Percentiles rank a stretch among this genome's conserved stretches.
phyloP scores from a whole-genome alignment of 164 flowering plant genomes.

The Macadamia tetraphylla region DNA sequence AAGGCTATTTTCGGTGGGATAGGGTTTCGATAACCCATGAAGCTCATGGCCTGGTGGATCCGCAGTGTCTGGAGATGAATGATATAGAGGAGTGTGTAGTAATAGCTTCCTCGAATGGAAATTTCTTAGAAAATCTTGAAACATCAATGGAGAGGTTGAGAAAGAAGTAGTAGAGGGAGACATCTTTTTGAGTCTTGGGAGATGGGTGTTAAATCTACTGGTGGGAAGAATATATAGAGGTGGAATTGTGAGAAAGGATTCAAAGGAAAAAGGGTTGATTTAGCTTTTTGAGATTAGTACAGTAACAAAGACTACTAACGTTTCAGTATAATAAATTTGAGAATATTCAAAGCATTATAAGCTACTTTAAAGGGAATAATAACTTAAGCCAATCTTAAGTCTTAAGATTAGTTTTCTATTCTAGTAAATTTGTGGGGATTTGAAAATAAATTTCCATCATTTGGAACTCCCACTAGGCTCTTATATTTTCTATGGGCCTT shows the following conservation, averaged over 20 bases:
- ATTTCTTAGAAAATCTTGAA: constrained; percentile 15
- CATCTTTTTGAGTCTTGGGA: constrained; percentile 8
- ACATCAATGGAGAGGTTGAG: neutral
- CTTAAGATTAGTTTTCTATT: neutral
- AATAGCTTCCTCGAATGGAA: constrained; percentile 36
- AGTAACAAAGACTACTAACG: neutral
- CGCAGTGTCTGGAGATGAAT: neutral
- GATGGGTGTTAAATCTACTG: neutral
- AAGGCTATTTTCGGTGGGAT: constrained; percentile 28
- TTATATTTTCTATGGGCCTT: constrained; percentile 13
- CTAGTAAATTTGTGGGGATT: neutral
- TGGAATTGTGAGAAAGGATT: too few species aligned
- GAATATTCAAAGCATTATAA: constrained; percentile 14
- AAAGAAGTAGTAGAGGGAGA: constrained; percentile 7
- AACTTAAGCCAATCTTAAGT: neutral
- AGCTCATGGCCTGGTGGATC: constrained; percentile 15
- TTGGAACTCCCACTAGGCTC: constrained; percentile 23
- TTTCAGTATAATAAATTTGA: neutral
- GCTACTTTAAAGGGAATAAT: neutral
- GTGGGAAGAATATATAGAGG: constrained; percentile 9
- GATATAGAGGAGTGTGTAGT: constrained; percentile 21
- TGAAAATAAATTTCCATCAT: neutral
- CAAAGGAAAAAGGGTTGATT: neutral
- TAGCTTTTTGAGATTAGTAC: constrained; percentile 4
- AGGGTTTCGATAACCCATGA: constrained; percentile 7